phyloP scores from a whole-genome alignment of 441 rosid genomes.

The Breynia disticha region DNA sequence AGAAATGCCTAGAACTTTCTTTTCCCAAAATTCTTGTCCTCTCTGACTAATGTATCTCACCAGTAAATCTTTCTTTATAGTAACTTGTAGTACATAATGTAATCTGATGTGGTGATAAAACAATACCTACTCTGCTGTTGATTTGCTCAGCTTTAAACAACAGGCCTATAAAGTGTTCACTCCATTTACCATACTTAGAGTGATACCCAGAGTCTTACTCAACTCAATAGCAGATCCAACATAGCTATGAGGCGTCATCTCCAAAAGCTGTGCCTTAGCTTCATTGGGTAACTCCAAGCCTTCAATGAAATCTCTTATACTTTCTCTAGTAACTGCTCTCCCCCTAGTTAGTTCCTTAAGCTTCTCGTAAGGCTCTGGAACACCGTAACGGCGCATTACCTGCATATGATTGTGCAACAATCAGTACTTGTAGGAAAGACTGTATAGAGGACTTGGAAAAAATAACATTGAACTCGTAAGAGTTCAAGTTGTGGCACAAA shows the following conservation, averaged over 20 bases:
- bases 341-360: conserved; percentile 89
- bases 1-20: too few relatives aligned
- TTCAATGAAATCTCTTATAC: conserved; percentile 63
- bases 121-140: background rate
- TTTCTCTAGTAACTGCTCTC: conserved; percentile 69
- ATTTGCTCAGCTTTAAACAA: conserved; percentile 6
- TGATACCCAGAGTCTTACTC: conserved; percentile 40
- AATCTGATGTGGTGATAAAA: background rate
- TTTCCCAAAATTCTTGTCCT: too few relatives aligned
- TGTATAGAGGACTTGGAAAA: background rate
- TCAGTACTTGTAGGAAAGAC: background rate
- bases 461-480: too few relatives aligned
- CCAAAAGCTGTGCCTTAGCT: conserved; percentile 51
- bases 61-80: too few relatives aligned
- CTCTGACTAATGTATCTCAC: too few relatives aligned
- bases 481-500: too few relatives aligned
- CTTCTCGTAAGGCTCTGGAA: conserved; percentile 93
- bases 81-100: background rate
- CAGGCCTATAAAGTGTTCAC: conserved; percentile 15
- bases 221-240: conserved; percentile 68
- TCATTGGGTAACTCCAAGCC: conserved; percentile 65
- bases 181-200: conserved; percentile 29
- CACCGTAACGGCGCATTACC: conserved; percentile 92
- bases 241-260: conserved; percentile 69
- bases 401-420: conserved; percentile 7